phyloP scores from a whole-genome alignment of 2,329 filamentous ascomycete species.

The Epichloe sp. region DNA sequence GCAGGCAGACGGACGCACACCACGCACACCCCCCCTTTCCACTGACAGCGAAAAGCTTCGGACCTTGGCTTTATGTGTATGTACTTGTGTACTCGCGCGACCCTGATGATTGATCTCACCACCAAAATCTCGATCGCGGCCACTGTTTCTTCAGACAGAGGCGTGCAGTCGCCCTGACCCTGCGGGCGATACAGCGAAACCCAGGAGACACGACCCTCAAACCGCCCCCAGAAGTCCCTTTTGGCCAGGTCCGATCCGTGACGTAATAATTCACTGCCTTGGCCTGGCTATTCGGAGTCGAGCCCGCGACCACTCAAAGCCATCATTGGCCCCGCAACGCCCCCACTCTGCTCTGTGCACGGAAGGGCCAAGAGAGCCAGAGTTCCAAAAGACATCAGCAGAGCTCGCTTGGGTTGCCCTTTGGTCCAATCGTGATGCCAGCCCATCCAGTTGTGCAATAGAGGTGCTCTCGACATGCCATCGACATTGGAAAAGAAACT shows the following conservation, averaged over 20 bases:
- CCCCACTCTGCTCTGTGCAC: not conserved
- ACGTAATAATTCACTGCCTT: not conserved
- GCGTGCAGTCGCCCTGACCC: not conserved
- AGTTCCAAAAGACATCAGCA: no score
- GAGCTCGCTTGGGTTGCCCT: not conserved
- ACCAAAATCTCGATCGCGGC: constrained; percentile 18
- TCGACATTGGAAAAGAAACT: not conserved
- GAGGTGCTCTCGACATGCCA: not conserved
- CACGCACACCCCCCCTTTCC: not conserved
- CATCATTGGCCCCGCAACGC: not conserved
- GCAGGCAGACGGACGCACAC: no score
- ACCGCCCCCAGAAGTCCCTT: not conserved
- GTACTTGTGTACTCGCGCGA: constrained; percentile 2
- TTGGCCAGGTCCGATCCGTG: not conserved
- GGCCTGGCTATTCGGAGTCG: not conserved
- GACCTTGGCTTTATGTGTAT: not conserved
- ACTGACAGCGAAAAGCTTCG: not conserved
- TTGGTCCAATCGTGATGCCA: not conserved
- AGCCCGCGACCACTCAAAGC: not conserved
- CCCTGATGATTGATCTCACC: constrained; percentile 15
- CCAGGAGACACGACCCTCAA: not conserved
- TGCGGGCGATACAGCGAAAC: not conserved
- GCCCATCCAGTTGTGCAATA: not conserved
- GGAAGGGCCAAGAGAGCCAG: no score
- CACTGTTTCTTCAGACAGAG: not conserved